Evolutionary conservation across 2,329 filamentous ascomycete genomes (phyloP), one percentile per base, ranked within the genome.

Genomic region (Aureobasidium leucospermi): DNA sequence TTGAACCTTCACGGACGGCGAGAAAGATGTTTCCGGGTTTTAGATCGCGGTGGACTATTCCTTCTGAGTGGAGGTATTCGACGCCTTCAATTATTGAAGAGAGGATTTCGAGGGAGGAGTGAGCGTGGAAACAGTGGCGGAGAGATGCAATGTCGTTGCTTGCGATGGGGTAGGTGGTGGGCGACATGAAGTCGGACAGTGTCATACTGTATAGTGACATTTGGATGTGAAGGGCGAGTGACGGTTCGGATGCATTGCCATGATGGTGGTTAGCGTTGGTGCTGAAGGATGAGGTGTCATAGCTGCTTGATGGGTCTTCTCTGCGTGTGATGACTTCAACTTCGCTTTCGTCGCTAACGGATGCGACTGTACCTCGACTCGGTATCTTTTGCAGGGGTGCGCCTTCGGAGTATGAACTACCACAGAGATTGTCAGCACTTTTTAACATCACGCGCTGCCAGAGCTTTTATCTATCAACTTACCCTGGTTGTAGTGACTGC

Each of bases 11-110:
- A 46, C 67, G 67, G 65, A 63, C 28, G 2, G 80, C 81, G 0
- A 88, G 73, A 69, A 88, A 87, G 31, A 88, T 81, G 64, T 88
- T 88, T 3, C 81, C 82, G 0, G 85, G 85, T 65, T 88, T 88
- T 23, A 88, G 74, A 66, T 88, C 85, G 9, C 85, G 81, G 65
- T 88, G 85, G 0, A 87, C 78, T 49, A 88, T 80, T 6, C 78
- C 77, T 61, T 83, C 77, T 0, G 75, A 71, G 65, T 88, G 85
- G 1, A 88, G 75, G 65, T 88, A 87, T 60, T 85, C 78, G 3
- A 88, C 79, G 1, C 85, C 85, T 8, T 84, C 80, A 1, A 87
- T 71, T 32, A 88, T 81, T 1, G 78, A 78, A 11, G 81, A 70
- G n/a, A 88, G 74, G 1, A 88, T 73, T 34, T 76, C 75, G 2